Percentiles rank a stretch among this genome's conserved stretches.
Conservation (phyloP, 2,329 filamentous ascomycete species). For the Aspergillus candidus region DNA sequence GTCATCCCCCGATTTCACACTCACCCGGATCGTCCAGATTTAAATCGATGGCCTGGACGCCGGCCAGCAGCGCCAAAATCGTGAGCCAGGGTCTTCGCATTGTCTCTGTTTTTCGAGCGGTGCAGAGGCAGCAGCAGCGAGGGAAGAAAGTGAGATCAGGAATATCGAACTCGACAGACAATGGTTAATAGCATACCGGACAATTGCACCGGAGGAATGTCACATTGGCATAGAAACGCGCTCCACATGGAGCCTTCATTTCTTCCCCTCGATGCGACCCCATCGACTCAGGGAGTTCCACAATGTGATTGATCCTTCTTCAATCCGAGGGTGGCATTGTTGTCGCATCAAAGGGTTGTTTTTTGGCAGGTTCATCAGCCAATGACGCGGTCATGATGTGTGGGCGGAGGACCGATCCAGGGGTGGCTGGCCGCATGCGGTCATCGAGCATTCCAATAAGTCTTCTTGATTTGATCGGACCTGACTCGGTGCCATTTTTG, state of each 20-base stretch:
- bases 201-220: conserved; percentile 6
- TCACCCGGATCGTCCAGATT: conserved; percentile 12
- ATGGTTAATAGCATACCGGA: conserved; percentile 2
- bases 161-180: neutral
- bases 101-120: neutral
- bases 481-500: too few species aligned
- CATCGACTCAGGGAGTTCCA: neutral
- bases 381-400: neutral
- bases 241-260: neutral
- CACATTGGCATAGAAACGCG: conserved; percentile 5
- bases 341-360: neutral
- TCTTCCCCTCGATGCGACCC: neutral
- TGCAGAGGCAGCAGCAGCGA: too few species aligned
- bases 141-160: neutral
- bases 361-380: neutral
- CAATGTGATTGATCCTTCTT: neutral
- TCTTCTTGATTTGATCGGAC: neutral
- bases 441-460: conserved; percentile 5
- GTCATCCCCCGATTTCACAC: conserved; percentile 15
- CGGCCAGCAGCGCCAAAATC: conserved; percentile 6
- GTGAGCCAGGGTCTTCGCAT: conserved; percentile 14
- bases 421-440: conserved; percentile 6
- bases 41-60: conserved; percentile 12
- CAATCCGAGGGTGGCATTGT: conserved; percentile 1
- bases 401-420: neutral